Evolutionary conservation across 257 asterid genomes (phyloP).

Genomic region (Eustoma russellianum): DNA sequence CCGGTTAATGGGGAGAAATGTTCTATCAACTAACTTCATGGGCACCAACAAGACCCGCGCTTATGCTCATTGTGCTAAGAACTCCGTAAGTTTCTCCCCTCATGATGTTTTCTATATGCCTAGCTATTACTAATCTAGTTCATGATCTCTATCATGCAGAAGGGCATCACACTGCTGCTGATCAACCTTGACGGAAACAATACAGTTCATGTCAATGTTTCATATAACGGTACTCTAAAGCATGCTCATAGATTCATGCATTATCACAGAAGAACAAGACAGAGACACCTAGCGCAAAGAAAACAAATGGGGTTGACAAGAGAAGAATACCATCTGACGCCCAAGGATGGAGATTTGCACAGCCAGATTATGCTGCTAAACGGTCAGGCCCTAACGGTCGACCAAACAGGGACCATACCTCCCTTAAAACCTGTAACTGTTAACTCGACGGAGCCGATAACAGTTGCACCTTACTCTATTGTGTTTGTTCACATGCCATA

Average conservation of each 20-base stretch:
- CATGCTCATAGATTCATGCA: slow-evolving; percentile 19
- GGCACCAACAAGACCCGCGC: slow-evolving; percentile 58
- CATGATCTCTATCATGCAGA: slow-evolving; percentile 34
- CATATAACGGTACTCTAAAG: slow-evolving; percentile 20
- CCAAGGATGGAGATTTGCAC: slow-evolving; percentile 55
- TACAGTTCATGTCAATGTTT: slow-evolving; percentile 25
- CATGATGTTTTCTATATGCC: background rate
- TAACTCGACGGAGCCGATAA: slow-evolving; percentile 43
- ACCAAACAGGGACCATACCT: slow-evolving; percentile 46
- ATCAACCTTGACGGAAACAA: slow-evolving; percentile 67
- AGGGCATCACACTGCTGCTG: slow-evolving; percentile 53
- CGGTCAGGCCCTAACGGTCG: slow-evolving; percentile 42
- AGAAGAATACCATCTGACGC: slow-evolving; percentile 84
- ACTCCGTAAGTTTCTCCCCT: slow-evolving; percentile 42
- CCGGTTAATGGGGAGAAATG: slow-evolving; percentile 63
- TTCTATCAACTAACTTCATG: slow-evolving; percentile 39
- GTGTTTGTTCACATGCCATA: slow-evolving; percentile 65
- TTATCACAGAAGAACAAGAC: slow-evolving; percentile 15
- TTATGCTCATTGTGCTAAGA: slow-evolving; percentile 70
- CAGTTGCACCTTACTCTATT: slow-evolving; percentile 57
- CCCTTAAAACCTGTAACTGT: slow-evolving; percentile 32
- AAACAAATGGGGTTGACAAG: slow-evolving; percentile 19
- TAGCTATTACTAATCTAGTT: background rate
- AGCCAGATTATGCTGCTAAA: slow-evolving; percentile 67
- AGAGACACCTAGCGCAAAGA: background rate